Evolutionary conservation across 2,329 filamentous ascomycete genomes (phyloP), one percentile per base, ranked within the genome.

Genomic region (Alternaria brassicae): DNA sequence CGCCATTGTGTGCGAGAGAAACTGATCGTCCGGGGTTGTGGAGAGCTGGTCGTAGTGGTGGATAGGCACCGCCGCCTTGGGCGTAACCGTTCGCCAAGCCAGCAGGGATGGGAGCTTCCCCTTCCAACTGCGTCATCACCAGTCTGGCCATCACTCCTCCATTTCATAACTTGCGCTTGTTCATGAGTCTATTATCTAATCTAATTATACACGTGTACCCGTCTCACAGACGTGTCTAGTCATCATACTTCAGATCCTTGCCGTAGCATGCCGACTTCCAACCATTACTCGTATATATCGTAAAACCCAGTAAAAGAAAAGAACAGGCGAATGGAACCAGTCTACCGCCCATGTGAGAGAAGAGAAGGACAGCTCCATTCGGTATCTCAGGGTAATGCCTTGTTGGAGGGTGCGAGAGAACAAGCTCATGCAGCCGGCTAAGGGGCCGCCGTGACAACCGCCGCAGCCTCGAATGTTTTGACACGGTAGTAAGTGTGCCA

Each of bases 401-500:
- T 32, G 12, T 32, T 3, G 30, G 10, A 32, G 8, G 10, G 17
- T 39, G 36, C 9, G 17, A 21, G 36, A 39, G 36, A 8, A 21
- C 36, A 23, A 21, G 25, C 37, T 56, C 23, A 55, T 41, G 19
- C 41, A 37, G 32, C 32, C 9, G 34, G 45, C 40, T 25, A 50
- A 28, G 39, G 32, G 6, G 56, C 48, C 34, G 56, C n/a, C 1
- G 49, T 66, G 27, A 51, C 62, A 13, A 58, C 50, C 4, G 42
- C 67, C 21, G 49, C 63, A 13, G 61, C 51, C 42, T 62, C 64
- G 36, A 71, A 75, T 8, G 70, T 74, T 61, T 79, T 78, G 59
- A 79, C 62, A 0, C 69, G 66, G 61, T 82, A 82, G 21, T 60
- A 70, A 6, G 80, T 82, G 59, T 81, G 79, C 79, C 80, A 82